Base-by-base conservation (phyloP, 2,329 filamentous ascomycete genomes). In the Hypomyces perniciosus region DNA sequence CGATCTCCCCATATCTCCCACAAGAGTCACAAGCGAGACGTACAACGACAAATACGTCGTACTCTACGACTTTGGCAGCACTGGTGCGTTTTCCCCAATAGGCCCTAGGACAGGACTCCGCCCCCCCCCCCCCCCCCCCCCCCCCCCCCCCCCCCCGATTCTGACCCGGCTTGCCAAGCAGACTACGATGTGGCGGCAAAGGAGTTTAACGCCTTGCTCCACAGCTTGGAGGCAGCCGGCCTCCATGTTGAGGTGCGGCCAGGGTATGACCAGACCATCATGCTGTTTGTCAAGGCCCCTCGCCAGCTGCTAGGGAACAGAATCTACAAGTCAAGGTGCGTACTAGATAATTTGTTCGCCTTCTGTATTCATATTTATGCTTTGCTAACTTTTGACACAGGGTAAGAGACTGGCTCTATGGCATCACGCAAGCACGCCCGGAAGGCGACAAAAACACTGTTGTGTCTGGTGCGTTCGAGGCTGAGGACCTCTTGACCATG, bases 391-490 rank as follows among this genome's bases (percentile, higher is more conserved):
- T 10, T 6, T 45, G 28, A 27, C 20, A 10, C 52, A 87, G 86
- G 59, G 81, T 89, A 31, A 84, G 83, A 57, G 86, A 90, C 64
- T 90, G 85, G 84, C 74, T 90, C 26, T 81, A 86, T 62, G 84
- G 84, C 40, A 81, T 89, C 54, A 79, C 80, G 40, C 75, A 83
- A 42, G 75, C 76, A 38, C 80, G 86, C 47, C 86, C 86, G 0
- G 73, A 74, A 68, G 54, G 74, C 74, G 57, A 73, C 72, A 66
- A 70, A 65, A 49, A 76, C 77, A 61, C 80, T 71, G 28, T 76
- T 75, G 47, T 75, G 76, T 60, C 81, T 69, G 69, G 62, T 8
- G 60, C 58, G 4, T 73, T 63, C 37, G 83, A 88, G 60, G 79
- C 86, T 13, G 86, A 90, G 63, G 77, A 86, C 40, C 72, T 88